Conservation (phyloP, 495 filamentous ascomycete species). For the Lindgomyces ingoldianus region DNA sequence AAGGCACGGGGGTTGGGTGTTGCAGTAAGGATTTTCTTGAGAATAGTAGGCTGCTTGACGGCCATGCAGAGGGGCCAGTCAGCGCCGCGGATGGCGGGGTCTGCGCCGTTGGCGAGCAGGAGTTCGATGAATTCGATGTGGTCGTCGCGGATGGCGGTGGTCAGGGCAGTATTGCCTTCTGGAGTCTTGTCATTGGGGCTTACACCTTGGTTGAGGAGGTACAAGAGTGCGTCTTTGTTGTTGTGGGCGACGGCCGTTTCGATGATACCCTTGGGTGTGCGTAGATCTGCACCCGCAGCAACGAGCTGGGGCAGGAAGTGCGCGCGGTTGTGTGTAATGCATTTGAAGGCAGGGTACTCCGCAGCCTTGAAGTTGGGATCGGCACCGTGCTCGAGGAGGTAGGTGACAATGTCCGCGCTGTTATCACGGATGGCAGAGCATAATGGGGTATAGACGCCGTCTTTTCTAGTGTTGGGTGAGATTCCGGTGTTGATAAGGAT, state of each 20-base stretch:
- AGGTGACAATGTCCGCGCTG: conserved; percentile 52
- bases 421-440: conserved; percentile 60
- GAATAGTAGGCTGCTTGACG: conserved; percentile 49
- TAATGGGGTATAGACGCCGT: conserved; percentile 58
- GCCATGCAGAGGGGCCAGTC: conserved; percentile 61
- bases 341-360: conserved; percentile 60
- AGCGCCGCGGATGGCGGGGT: conserved; percentile 54
- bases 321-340: conserved; percentile 55
- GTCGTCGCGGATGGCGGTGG: conserved; percentile 55
- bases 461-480: conserved; percentile 56
- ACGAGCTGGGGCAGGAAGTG: conserved; percentile 54
- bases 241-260: conserved; percentile 57
- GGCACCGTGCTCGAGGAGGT: conserved; percentile 53
- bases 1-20: conserved; percentile 51
- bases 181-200: conserved; percentile 52
- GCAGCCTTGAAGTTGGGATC: conserved; percentile 56
- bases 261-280: conserved; percentile 56
- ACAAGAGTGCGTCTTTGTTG: conserved; percentile 51
- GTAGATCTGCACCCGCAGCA: conserved; percentile 53
- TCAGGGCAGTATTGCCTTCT: conserved; percentile 53
- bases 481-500: conserved; percentile 55
- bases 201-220: conserved; percentile 53
- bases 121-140: conserved; percentile 51
- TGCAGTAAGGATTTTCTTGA: conserved; percentile 50
- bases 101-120: conserved; percentile 54